A percentile compares a stretch with the other conserved stretches of the same genome.
These are phyloP conservation scores for Monilinia vaccinii-corymbosi DNA, from an alignment of 2,329 filamentous ascomycete species.

Conservation along the genomic window DNA sequence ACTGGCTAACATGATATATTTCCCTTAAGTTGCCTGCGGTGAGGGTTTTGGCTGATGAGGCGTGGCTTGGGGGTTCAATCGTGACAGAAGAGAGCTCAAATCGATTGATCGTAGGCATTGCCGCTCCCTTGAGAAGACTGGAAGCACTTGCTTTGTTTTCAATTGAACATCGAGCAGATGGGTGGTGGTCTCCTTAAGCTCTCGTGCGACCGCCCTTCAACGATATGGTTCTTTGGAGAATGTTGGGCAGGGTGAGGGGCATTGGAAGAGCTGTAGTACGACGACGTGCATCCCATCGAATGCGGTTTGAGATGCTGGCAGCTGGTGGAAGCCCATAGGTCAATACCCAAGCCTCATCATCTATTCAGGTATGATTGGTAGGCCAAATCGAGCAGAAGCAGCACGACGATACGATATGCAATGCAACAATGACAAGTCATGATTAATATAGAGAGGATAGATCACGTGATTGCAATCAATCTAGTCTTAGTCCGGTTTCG, in stretches of 20 bases:
- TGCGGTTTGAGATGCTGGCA: background rate
- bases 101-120: no score
- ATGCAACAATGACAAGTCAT: no score
- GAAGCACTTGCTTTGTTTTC: background rate
- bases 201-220: background rate
- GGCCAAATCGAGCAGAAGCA: background rate
- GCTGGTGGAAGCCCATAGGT: background rate
- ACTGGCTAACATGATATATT: conserved; percentile 34
- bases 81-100: no score
- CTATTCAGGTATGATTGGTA: background rate
- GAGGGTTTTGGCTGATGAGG: conserved; percentile 35
- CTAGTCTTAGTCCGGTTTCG: background rate
- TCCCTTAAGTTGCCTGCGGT: conserved; percentile 19
- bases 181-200: background rate
- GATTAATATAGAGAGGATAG: no score
- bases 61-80: conserved; percentile 49
- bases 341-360: background rate
- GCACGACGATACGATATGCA: background rate
- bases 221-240: background rate
- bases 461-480: no score
- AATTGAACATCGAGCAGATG: no score
- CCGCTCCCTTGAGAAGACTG: background rate
- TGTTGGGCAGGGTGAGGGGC: background rate
- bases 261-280: background rate
- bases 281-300: background rate